phyloP scores from a whole-genome alignment of 345 rosid species.

The Aquilaria malaccensis region DNA sequence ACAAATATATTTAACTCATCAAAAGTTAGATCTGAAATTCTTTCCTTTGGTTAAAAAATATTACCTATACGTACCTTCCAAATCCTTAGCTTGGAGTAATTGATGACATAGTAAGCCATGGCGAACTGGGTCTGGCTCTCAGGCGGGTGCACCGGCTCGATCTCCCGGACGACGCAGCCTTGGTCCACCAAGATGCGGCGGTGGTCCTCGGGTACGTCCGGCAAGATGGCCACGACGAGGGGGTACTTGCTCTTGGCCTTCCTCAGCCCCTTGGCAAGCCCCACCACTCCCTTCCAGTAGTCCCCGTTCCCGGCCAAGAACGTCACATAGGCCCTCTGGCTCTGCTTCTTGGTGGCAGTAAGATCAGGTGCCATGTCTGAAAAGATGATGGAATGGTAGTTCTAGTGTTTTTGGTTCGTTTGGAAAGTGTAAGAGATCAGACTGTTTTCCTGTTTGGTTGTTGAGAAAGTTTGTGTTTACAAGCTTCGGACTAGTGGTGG shows the following conservation, averaged over 20 bases:
- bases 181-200: conserved; percentile 24
- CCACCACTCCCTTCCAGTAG: conserved; percentile 36
- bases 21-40: neutral
- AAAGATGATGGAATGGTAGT: neutral
- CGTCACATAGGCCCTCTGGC: conserved; percentile 29
- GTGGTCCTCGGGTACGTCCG: conserved; percentile 38
- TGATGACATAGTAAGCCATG: conserved; percentile 37
- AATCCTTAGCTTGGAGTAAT: conserved; percentile 40
- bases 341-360: neutral
- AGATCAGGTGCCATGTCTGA: conserved; percentile 12
- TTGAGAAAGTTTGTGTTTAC: no score
- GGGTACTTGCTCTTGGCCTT: conserved; percentile 32
- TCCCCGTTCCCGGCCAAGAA: conserved; percentile 14
- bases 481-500: no score
- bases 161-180: conserved; percentile 35
- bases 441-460: no score
- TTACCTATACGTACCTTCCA: conserved; percentile 27
- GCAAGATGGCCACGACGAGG: conserved; percentile 33
- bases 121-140: conserved; percentile 35
- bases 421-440: no score
- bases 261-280: conserved; percentile 40
- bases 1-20: neutral
- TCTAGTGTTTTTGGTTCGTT: neutral
- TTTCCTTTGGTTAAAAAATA: no score
- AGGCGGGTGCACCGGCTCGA: conserved; percentile 31